Evolutionary conservation across 129 eudicot species (phyloP).

Genomic region (Solidago caesia): DNA sequence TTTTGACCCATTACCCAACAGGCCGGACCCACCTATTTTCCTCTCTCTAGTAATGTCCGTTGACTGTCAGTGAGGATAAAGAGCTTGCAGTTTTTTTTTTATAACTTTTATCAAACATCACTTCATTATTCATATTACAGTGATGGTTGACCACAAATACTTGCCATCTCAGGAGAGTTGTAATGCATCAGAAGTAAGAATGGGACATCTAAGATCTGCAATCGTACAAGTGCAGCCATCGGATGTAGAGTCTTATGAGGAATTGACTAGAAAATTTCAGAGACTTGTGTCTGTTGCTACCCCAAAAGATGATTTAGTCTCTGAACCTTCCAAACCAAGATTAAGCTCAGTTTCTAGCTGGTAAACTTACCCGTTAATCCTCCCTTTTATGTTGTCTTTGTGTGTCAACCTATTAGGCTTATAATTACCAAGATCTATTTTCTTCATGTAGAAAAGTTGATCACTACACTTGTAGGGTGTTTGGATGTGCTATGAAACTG

Average conservation of each 20-base stretch:
- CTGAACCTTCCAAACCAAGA: slow-evolving; percentile 31
- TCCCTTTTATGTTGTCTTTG: background rate
- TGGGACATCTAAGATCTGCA: slow-evolving; percentile 74
- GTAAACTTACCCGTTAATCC: slow-evolving; percentile 30
- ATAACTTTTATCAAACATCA: background rate
- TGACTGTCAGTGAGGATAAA: background rate
- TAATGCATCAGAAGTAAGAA: slow-evolving; percentile 65
- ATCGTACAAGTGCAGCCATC: slow-evolving; percentile 66
- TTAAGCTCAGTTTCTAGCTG: slow-evolving; percentile 27
- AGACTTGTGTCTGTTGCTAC: slow-evolving; percentile 54
- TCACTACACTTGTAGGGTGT: background rate
- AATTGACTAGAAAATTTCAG: slow-evolving; percentile 56
- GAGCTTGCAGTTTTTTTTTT: background rate
- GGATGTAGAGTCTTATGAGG: slow-evolving; percentile 54
- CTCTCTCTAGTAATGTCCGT: too few species aligned
- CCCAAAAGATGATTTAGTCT: slow-evolving; percentile 25
- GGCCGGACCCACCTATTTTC: too few species aligned
- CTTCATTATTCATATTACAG: background rate
- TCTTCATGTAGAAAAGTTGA: background rate
- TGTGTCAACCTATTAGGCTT: slow-evolving; percentile 8
- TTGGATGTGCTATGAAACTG: background rate
- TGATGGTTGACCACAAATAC: background rate
- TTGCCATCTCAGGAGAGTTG: slow-evolving; percentile 56
- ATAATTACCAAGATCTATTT: background rate
- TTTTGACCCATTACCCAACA: too few species aligned